phyloP scores from a whole-genome alignment of 1,284 basidiomycete species.

The Puccinia hordei region DNA sequence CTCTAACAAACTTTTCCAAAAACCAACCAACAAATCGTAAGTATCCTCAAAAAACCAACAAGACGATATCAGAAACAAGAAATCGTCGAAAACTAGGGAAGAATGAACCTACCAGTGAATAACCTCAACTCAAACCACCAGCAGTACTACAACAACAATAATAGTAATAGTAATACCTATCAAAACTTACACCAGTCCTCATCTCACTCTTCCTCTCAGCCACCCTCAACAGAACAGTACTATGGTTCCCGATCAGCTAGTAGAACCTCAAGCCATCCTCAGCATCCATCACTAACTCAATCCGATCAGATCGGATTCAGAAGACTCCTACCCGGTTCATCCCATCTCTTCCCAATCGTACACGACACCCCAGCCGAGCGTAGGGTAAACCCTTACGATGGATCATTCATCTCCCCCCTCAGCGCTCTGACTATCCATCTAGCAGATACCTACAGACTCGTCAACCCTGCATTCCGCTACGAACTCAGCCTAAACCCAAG shows the following conservation, averaged over 20 bases:
- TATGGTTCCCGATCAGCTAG: slow-evolving; percentile 42
- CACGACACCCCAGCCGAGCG: slow-evolving; percentile 27
- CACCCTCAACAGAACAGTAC: slow-evolving; percentile 39
- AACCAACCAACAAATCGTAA: no score
- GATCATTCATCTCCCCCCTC: slow-evolving; percentile 64
- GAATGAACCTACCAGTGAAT: no score
- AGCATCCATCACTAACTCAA: background rate
- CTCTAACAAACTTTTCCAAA: no score
- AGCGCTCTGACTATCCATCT: slow-evolving; percentile 83
- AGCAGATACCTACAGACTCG: slow-evolving; percentile 83
- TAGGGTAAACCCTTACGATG: slow-evolving; percentile 36
- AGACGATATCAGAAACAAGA: no score
- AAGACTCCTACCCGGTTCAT: background rate
- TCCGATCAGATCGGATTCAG: slow-evolving; percentile 37
- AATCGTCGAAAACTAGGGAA: no score
- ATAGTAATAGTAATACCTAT: background rate
- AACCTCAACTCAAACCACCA: no score
- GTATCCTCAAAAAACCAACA: no score
- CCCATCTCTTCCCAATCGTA: slow-evolving; percentile 35
- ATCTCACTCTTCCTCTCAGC: slow-evolving; percentile 28
- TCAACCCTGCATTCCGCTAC: slow-evolving; percentile 88
- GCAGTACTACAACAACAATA: background rate
- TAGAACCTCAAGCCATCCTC: slow-evolving; percentile 31
- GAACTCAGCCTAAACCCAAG: slow-evolving; percentile 88
- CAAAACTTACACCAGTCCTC: background rate